Evolutionary conservation across 805 yeast species (phyloP).

Genomic region (Saccharomycopsis vini): DNA sequence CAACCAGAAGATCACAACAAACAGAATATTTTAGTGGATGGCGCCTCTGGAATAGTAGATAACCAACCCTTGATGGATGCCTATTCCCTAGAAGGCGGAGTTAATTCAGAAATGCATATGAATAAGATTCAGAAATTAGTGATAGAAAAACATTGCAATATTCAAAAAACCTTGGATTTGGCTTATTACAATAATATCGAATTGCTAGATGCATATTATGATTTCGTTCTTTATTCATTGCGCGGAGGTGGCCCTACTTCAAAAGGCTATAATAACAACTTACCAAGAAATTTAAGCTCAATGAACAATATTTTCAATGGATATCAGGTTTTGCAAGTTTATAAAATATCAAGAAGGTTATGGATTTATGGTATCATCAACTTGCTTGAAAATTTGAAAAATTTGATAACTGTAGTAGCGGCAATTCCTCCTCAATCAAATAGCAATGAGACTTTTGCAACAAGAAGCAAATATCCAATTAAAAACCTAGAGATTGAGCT

Average conservation of each 20-base stretch:
- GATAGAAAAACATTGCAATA: slow-evolving; percentile 7
- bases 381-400: slow-evolving; percentile 28
- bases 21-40: background rate
- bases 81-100: background rate
- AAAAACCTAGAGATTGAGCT: slow-evolving; percentile 16
- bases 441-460: slow-evolving; percentile 19
- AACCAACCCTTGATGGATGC: background rate
- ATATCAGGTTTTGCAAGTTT: slow-evolving; percentile 64
- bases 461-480: slow-evolving; percentile 7
- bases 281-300: slow-evolving; percentile 19
- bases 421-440: slow-evolving; percentile 16
- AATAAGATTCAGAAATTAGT: background rate
- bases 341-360: slow-evolving; percentile 68
- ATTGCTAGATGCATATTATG: slow-evolving; percentile 19
- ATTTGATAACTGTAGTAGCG: slow-evolving; percentile 11
- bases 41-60: background rate
- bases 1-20: background rate
- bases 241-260: slow-evolving; percentile 16
- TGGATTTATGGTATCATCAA: slow-evolving; percentile 87
- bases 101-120: background rate
- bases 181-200: slow-evolving; percentile 18
- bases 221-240: slow-evolving; percentile 16
- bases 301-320: slow-evolving; percentile 37
- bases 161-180: slow-evolving; percentile 16
- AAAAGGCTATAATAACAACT: slow-evolving; percentile 22